Percentiles rank a stretch among this genome's conserved stretches.
These are phyloP conservation scores for Diversispora eburnea DNA, from an alignment of 192 early-diverging fungal genomes.

Conservation along the genomic window DNA sequence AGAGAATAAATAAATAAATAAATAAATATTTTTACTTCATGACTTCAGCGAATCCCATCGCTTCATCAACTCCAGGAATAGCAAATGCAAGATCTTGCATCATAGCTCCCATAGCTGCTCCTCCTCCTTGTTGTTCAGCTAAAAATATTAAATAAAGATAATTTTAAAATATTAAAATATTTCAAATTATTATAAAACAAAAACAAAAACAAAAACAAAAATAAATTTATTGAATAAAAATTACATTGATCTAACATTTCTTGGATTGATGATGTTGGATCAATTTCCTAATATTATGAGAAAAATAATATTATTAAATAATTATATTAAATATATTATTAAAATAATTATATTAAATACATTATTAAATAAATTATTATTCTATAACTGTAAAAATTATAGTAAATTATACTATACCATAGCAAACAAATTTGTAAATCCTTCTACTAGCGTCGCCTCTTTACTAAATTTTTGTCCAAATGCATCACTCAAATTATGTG, in stretches of 20 bases:
- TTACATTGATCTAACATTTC: conserved; percentile 95
- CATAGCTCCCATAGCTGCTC: conserved; percentile 71
- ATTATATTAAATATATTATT: no score
- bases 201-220: background rate
- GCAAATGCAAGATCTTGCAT: conserved; percentile 98
- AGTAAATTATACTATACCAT: conserved; percentile 63
- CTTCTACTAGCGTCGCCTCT: conserved; percentile 89
- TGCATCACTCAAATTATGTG: conserved; percentile 98
- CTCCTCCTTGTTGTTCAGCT: conserved; percentile 63
- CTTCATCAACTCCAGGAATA: conserved; percentile 99
- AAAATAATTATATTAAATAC: no score
- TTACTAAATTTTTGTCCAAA: conserved; percentile 99
- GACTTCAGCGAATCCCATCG: conserved; percentile 99
- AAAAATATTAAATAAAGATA: conserved; percentile 20
- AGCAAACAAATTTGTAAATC: conserved; percentile 92
- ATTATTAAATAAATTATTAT: no score
- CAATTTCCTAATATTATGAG: conserved; percentile 79
- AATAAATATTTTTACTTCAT: conserved; percentile 78
- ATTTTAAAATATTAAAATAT: background rate
- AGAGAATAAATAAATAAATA: background rate
- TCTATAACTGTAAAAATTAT: background rate
- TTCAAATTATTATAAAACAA: background rate
- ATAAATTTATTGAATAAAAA: background rate
- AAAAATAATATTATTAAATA: background rate
- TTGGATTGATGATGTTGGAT: conserved; percentile 95